These are phyloP conservation scores for Rossbeevera mucosa DNA, from an alignment of 768 basidiomycete genomes.

Conservation along the genomic window DNA sequence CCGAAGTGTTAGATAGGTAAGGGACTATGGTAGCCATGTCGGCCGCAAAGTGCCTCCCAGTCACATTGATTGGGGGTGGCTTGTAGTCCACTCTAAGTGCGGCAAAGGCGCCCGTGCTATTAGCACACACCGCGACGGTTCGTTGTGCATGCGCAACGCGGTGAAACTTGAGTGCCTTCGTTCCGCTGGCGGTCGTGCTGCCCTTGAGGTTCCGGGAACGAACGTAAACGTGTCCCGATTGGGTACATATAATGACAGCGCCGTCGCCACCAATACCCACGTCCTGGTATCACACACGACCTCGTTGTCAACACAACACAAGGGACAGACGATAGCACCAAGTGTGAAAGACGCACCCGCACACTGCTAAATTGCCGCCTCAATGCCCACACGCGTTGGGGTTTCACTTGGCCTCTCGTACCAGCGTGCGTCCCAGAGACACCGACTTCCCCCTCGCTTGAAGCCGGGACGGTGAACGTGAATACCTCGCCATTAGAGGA, in stretches of 20 bases:
- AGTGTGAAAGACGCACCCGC: constrained; percentile 40
- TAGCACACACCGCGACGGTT: constrained; percentile 78
- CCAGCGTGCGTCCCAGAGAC: constrained; percentile 4
- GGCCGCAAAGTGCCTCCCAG: constrained; percentile 54
- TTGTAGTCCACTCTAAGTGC: constrained; percentile 73
- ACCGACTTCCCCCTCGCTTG: constrained; percentile 28
- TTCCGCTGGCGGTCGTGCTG: constrained; percentile 19
- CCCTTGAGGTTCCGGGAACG: constrained; percentile 52
- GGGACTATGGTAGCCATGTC: constrained; percentile 69
- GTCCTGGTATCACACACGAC: constrained; percentile 46
- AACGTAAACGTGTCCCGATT: constrained; percentile 91
- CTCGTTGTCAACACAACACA: background rate
- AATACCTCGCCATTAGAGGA: constrained; percentile 89
- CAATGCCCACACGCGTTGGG: constrained; percentile 88
- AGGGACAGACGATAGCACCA: background rate
- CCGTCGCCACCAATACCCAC: constrained; percentile 87
- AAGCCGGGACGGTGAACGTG: constrained; percentile 55
- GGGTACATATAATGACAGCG: constrained; percentile 85
- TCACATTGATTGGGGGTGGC: constrained; percentile 49
- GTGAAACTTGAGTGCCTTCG: constrained; percentile 70
- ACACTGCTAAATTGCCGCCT: constrained; percentile 84
- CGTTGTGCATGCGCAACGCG: constrained; percentile 80
- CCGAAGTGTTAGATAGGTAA: constrained; percentile 31
- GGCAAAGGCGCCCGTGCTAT: constrained; percentile 83
- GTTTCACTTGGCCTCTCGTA: constrained; percentile 44